Conservation (phyloP, 1,139 yeast species). For the Lodderomyces jiufengensis region DNA sequence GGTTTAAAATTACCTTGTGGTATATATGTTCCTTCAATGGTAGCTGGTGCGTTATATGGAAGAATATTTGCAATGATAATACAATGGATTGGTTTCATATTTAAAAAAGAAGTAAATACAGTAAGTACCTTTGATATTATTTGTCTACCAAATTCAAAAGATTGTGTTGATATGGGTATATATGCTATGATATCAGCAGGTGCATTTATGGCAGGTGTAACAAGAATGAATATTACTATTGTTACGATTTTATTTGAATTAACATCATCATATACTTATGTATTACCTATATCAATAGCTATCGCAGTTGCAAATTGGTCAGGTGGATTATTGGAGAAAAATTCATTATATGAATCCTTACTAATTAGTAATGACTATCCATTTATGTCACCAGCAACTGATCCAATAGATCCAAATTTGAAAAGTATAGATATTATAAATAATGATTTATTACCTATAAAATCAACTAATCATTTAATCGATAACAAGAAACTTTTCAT, state of each 20-base stretch:
- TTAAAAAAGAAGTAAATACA: constrained; percentile 8
- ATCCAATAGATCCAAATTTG: constrained; percentile 32
- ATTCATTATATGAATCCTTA: constrained; percentile 50
- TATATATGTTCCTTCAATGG: constrained; percentile 68
- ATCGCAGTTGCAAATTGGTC: constrained; percentile 60
- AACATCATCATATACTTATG: constrained; percentile 59
- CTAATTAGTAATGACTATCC: constrained; percentile 54
- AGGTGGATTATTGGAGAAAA: constrained; percentile 51
- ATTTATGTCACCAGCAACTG: constrained; percentile 44
- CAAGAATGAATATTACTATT: constrained; percentile 61
- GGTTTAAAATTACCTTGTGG: constrained; percentile 67
- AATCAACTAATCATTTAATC: neutral
- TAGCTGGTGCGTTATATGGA: constrained; percentile 64
- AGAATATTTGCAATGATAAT: constrained; percentile 48
- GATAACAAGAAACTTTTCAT: constrained; percentile 23
- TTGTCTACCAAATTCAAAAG: constrained; percentile 15
- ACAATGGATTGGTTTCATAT: constrained; percentile 33
- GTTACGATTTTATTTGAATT: constrained; percentile 59
- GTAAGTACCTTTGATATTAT: constrained; percentile 10
- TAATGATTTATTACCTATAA: constrained; percentile 11
- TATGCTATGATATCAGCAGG: constrained; percentile 68
- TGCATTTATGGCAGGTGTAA: constrained; percentile 66
- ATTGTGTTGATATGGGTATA: constrained; percentile 54
- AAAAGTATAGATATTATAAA: constrained; percentile 39
- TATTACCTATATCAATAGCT: constrained; percentile 55